These are phyloP conservation scores for Mycena galericulata DNA, from an alignment of 768 basidiomycete genomes.

Conservation along the genomic window DNA sequence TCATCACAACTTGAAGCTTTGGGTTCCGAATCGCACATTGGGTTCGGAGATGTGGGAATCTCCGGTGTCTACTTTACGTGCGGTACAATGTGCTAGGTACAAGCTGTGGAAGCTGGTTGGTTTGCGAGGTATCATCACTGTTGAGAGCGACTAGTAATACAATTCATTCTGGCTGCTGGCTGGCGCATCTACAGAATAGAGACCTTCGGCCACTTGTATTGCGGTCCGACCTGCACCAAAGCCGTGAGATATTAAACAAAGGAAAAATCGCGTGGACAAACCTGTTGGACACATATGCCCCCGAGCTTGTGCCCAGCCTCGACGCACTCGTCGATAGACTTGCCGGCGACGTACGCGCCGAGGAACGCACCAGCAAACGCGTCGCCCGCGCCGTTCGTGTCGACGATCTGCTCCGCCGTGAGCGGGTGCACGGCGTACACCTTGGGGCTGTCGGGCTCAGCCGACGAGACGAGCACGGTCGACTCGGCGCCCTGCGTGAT, in stretches of 20 bases:
- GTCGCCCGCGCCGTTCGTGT: constrained; percentile 98
- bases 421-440: constrained; percentile 70
- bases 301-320: constrained; percentile 90
- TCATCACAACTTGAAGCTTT: too few species aligned
- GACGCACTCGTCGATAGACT: constrained; percentile 79
- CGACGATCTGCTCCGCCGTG: constrained; percentile 77
- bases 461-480: constrained; percentile 80
- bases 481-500: constrained; percentile 91
- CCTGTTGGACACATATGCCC: constrained; percentile 86
- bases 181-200: constrained; percentile 46
- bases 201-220: constrained; percentile 66
- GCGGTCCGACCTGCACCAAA: constrained; percentile 57
- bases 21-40: too few species aligned
- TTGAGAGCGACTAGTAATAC: constrained; percentile 39
- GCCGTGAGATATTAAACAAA: too few species aligned
- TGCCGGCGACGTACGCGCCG: constrained; percentile 85
- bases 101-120: constrained; percentile 38
- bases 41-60: neutral
- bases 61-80: constrained; percentile 11
- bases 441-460: constrained; percentile 65
- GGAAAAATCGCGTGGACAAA: too few species aligned
- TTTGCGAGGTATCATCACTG: constrained; percentile 34
- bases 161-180: neutral
- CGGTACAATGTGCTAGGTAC: constrained; percentile 27
- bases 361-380: constrained; percentile 97